Evolutionary conservation across 2,329 filamentous ascomycete genomes (phyloP), one percentile per base, ranked within the genome.

Genomic region (Capronia americana): DNA sequence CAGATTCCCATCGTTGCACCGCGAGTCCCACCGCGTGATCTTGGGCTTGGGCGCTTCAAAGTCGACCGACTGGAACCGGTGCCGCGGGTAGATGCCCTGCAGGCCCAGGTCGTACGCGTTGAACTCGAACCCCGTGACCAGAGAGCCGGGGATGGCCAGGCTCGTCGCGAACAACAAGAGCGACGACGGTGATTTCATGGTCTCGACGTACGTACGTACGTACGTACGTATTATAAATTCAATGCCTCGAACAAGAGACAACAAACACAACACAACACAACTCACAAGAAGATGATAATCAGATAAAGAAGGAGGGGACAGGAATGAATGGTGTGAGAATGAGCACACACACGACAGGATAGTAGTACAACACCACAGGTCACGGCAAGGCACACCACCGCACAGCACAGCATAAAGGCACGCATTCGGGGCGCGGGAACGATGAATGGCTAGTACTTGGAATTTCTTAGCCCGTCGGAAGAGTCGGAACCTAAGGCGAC

Each of bases 1-100:
- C 23, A 67, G 46, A 28, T 57, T 65, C 28, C 71, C 79, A 72
- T 74, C 77, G 58, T 80, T 75, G 73, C 82, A 85, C 10, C 68
- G 68, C 7, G 67, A 56, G 65, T 72, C 73, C 61, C 70, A 70
- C 48, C 73, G 65, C 61, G 74, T 71, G 38, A 73, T 74, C 58
- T 75, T 76, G 24, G 75, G 53, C n/a, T 32, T 41, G 2, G 70
- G 70, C 12, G 69, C 5, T 30, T 66, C 62, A 12, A 68, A 32
- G 41, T 70, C 61, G 54, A 69, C 67, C 4, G 70, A 70, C 11
- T 68, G 61, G 48, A 67, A 71, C 34, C 57, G 59, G 30, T 63
- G 63, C 20, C 59, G 63, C 11, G 67, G 65, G 61, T 72, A 72
- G n/a, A 65, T n/a, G 58, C 70, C 70, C 48, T 70, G 65, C 17